Evolutionary conservation across 495 filamentous ascomycete genomes (phyloP), one percentile per base, ranked within the genome.

Genomic region (Xylaria longipes): DNA sequence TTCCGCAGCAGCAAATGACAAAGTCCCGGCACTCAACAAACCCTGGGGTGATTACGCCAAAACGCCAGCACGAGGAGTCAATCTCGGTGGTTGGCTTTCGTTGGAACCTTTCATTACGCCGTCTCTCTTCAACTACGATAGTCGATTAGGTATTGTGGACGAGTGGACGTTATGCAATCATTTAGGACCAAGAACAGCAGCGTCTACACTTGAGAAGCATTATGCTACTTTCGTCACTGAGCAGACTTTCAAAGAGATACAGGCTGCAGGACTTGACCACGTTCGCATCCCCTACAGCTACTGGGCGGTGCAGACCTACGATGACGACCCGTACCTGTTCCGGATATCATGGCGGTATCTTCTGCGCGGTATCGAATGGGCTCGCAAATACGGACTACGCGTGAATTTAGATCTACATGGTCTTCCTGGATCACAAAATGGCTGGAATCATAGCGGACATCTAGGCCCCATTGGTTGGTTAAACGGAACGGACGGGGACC

Each of bases 81-180:
- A 98, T 78, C 74, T 98, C 5, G 96, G 97, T 45, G 97, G 97
- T 35, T 99, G 96, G 97, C 87, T 99, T 3, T 92, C 91, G 0
- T 83, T 99, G 9, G 97, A 99, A 73, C 97, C 97, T 0, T 97
- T 97, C 76, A 98, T 99, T 76, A 94, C 91, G 20, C 97, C 97
- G 0, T 97, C 94, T 2, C 85, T 98, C 37, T 99, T 99, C 77
- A 80, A 90, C 70, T 97, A 93, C 82, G 84, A 87, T 63, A 74
- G 81, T 2, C 82, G 79, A 20, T 80, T 90, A 61, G 88, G 87
- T 20, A 87, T 98, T 64, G 84, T 98, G 25, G 97, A 99, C 76
- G 97, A 99, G 81, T 98, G 87, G 74, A 97, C 93, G 0, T 82
- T 98, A 52, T 89, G 87, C 68, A 80, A 82, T 48, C 83, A 91